phyloP scores from a whole-genome alignment of 768 basidiomycete genomes.

The Trametes cingulata region DNA sequence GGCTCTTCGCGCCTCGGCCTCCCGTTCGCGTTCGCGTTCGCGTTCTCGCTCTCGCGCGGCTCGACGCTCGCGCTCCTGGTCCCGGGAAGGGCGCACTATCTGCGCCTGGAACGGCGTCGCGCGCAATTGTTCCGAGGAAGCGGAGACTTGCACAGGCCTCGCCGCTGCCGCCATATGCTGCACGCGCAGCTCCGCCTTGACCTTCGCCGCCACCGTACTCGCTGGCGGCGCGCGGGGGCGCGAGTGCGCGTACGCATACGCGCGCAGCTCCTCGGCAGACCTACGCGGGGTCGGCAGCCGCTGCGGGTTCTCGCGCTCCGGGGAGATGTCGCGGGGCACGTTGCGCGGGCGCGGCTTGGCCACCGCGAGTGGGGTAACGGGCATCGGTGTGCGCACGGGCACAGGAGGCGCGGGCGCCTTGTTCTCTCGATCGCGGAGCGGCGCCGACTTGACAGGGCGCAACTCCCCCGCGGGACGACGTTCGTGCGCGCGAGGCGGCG shows the following conservation, averaged over 20 bases:
- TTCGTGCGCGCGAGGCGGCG: neutral
- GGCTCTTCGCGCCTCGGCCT: neutral
- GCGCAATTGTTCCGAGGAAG: neutral
- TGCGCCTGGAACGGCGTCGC: conserved; percentile 5
- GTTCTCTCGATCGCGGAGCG: conserved; percentile 2
- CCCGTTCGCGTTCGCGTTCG: neutral
- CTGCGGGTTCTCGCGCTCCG: conserved; percentile 12
- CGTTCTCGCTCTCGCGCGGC: neutral
- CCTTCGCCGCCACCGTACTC: neutral
- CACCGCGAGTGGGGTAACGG: neutral
- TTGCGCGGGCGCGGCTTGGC: conserved; percentile 8
- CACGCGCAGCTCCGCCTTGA: neutral
- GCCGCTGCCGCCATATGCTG: neutral
- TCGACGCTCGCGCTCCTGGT: neutral
- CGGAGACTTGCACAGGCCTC: neutral
- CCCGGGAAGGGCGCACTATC: conserved; percentile 7
- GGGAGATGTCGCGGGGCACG: conserved; percentile 15
- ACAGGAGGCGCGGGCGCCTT: neutral
- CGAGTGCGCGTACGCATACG: neutral
- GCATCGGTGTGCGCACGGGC: neutral
- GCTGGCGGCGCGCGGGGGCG: neutral
- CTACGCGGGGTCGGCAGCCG: conserved; percentile 7
- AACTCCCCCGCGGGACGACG: neutral
- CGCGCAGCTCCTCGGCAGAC: conserved; percentile 7
- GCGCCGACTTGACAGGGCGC: conserved; percentile 8